phyloP scores from a whole-genome alignment of 2,329 filamentous ascomycete genomes.

The Sporothrix phasma region DNA sequence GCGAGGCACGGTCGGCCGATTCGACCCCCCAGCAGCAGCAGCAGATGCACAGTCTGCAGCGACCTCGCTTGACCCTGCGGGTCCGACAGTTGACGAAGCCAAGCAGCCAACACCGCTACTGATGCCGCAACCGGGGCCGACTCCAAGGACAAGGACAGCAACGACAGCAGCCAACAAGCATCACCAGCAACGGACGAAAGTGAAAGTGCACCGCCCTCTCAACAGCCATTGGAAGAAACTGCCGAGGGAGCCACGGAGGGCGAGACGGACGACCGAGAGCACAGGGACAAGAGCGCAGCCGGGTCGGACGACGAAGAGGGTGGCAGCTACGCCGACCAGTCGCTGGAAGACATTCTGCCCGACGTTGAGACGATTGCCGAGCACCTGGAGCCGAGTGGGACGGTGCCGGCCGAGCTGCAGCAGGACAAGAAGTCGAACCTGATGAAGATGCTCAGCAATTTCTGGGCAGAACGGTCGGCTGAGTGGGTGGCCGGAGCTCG shows the following conservation, averaged over 20 bases:
- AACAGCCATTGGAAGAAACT: constrained; percentile 16
- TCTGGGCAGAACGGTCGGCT: constrained; percentile 97
- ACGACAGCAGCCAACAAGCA: not conserved
- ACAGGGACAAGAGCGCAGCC: constrained; percentile 37
- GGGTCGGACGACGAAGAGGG: constrained; percentile 58
- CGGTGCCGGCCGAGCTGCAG: constrained; percentile 63
- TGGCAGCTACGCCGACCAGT: constrained; percentile 63
- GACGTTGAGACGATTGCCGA: constrained; percentile 53
- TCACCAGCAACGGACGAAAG: not conserved
- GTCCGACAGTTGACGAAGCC: not conserved
- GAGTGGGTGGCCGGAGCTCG: constrained; percentile 83
- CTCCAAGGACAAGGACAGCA: not conserved
- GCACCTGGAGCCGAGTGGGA: constrained; percentile 49
- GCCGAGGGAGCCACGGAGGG: constrained; percentile 19
- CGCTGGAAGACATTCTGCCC: constrained; percentile 58
- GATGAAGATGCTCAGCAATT: constrained; percentile 92
- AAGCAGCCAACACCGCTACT: no score
- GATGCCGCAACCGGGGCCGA: not conserved
- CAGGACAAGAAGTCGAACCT: constrained; percentile 89
- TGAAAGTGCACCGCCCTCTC: constrained; percentile 21
- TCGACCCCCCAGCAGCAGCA: not conserved
- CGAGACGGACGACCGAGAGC: constrained; percentile 32
- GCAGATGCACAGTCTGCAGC: not conserved
- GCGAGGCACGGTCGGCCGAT: not conserved
- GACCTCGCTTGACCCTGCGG: not conserved